Evolutionary conservation across 2,329 filamentous ascomycete genomes (phyloP), one percentile per base, ranked within the genome.

Genomic region (Xylaria sp.): DNA sequence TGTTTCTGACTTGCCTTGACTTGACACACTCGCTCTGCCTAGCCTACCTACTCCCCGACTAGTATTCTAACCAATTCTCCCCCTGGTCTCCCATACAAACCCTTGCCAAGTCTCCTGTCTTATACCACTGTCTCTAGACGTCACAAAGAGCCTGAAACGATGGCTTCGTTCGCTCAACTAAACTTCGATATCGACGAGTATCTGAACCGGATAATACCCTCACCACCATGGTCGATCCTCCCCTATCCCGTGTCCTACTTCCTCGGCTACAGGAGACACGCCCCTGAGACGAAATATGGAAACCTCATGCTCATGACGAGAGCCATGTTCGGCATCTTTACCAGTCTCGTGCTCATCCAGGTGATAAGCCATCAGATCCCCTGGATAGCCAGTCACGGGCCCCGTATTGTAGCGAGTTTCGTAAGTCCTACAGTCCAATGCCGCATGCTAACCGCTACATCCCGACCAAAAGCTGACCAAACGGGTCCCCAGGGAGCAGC

Each of bases 161-260:
- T 64, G 63, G 49, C 61, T 55, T 55, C 65, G 34, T 53, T 62
- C 30, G 61, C 44, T 54, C 61, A 67, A 39, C 81, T 79, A 76
- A 79, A 87, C 69, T 85, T 95, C 74, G 84, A 94, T 74, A 83
- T 96, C 64, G 92, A 96, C 78, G 76, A 75, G n/a, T 84, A 87
- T 70, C 71, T 95, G 54, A 91, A 93, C 71, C 88, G 81, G 2
- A 79, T 85, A 61, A 70, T 95, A 23, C 89, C 89, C 7, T 76
- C 82, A 11, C 87, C 88, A 47, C 83, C 82, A 66, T 81, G 90
- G 71, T 76, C 81, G 34, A 75, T 77, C 50, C 70, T 96, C 1
- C 92, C 91, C 0, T 78, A 77, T 52, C 81, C 82, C 0, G 70
- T 94, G 18, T 82, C 89, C 18, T 82, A 85, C 65, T 88, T 91